Evolutionary conservation across 345 rosid genomes (phyloP).

Genomic region (Noccaea bulbosa): DNA sequence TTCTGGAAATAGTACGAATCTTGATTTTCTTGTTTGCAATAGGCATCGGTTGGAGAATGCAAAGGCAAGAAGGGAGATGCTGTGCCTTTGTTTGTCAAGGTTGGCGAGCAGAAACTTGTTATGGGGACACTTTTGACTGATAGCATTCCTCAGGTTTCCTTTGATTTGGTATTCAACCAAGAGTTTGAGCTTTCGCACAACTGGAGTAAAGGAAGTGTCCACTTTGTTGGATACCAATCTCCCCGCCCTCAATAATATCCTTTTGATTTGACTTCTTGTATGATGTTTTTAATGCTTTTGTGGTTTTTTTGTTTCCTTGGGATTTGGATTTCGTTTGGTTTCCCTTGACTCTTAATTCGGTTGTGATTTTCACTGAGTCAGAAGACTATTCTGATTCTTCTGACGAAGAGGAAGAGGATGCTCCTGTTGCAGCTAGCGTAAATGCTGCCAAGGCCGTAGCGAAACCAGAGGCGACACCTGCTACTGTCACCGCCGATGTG

Average conservation of each 20-base stretch:
- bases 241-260: slow-evolving; percentile 34
- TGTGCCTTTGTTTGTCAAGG: slow-evolving; percentile 53
- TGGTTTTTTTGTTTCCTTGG: background rate
- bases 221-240: slow-evolving; percentile 61
- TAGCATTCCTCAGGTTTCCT: slow-evolving; percentile 56
- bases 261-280: background rate
- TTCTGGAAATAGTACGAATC: background rate
- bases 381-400: slow-evolving; percentile 19
- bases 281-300: background rate
- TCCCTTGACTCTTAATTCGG: slow-evolving; percentile 28
- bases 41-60: slow-evolving; percentile 74
- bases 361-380: slow-evolving; percentile 28
- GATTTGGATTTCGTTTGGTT: background rate
- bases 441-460: slow-evolving; percentile 41
- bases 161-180: slow-evolving; percentile 70
- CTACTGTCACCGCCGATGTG: too few relatives aligned
- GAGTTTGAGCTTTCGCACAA: slow-evolving; percentile 87
- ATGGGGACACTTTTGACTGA: slow-evolving; percentile 58
- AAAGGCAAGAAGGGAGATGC: slow-evolving; percentile 54
- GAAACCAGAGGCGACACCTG: slow-evolving; percentile 24
- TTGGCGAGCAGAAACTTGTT: slow-evolving; percentile 58
- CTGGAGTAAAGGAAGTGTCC: slow-evolving; percentile 69
- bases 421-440: slow-evolving; percentile 43
- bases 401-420: slow-evolving; percentile 35
- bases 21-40: slow-evolving; percentile 7